Percentiles rank a stretch among this genome's conserved stretches.
phyloP scores from a whole-genome alignment of 2,329 filamentous ascomycete species.

The Ophiosphaerella narmari region DNA sequence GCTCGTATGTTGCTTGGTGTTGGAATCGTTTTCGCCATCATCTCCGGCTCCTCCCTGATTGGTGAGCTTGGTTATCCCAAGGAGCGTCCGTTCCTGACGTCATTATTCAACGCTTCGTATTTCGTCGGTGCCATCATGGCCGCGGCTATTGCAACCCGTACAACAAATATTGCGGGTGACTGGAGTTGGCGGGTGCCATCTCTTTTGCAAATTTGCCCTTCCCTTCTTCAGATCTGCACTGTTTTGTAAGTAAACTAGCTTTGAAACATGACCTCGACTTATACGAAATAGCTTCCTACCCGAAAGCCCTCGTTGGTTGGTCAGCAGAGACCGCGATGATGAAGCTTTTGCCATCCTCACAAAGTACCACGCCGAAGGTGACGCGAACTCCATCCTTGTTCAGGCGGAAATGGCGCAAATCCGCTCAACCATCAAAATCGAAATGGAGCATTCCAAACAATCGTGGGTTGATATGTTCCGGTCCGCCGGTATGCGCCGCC shows the following conservation, averaged over 20 bases:
- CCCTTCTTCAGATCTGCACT: slow-evolving; percentile 49
- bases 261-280: not conserved
- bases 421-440: slow-evolving; percentile 59
- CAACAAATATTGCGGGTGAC: slow-evolving; percentile 46
- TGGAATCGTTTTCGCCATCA: slow-evolving; percentile 65
- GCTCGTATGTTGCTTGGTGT: slow-evolving; percentile 64
- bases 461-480: slow-evolving; percentile 60
- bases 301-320: slow-evolving; percentile 54
- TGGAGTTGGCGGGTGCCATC: slow-evolving; percentile 60
- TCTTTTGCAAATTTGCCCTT: slow-evolving; percentile 56
- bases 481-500: slow-evolving; percentile 50
- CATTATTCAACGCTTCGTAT: slow-evolving; percentile 64
- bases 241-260: slow-evolving; percentile 31
- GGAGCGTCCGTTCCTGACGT: slow-evolving; percentile 63
- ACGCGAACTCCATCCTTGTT: slow-evolving; percentile 45
- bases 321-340: slow-evolving; percentile 58
- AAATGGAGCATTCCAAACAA: slow-evolving; percentile 58
- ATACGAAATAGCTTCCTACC: slow-evolving; percentile 36
- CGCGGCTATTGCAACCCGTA: slow-evolving; percentile 57
- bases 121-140: slow-evolving; percentile 58
- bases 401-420: slow-evolving; percentile 66
- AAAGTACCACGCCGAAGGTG: slow-evolving; percentile 53
- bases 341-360: slow-evolving; percentile 42
- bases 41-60: slow-evolving; percentile 62
- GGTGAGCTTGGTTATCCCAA: slow-evolving; percentile 66